Percentiles rank a stretch among this genome's conserved stretches.
Evolutionary conservation across 306 rosid genomes (phyloP).

Genomic region (Arachis hypogaea): DNA sequence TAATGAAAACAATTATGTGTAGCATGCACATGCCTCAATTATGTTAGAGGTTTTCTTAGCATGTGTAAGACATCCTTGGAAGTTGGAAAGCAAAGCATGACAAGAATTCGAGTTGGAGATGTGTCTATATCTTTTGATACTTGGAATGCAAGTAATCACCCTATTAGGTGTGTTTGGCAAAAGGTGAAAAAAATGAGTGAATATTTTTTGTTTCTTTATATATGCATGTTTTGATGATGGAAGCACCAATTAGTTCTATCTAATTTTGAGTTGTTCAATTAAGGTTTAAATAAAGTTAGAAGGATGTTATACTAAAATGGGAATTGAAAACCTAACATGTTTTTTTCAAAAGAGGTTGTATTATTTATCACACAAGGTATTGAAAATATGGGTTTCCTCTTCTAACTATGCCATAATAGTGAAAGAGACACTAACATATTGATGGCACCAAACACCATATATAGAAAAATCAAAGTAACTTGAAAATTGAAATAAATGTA

Average conservation of each 20-base stretch:
- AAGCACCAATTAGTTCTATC: too few species aligned
- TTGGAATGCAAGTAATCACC: neutral
- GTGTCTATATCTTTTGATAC: neutral
- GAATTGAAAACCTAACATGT: too few species aligned
- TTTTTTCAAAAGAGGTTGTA: too few species aligned
- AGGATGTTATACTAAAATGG: neutral
- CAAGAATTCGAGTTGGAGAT: constrained; percentile 7
- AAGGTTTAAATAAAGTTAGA: neutral
- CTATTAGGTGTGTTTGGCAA: too few species aligned
- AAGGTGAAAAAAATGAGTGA: too few species aligned
- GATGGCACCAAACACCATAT: neutral
- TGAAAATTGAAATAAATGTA: neutral
- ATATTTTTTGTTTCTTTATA: too few species aligned
- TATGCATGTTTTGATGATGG: too few species aligned
- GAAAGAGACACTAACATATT: neutral
- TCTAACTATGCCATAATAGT: neutral
- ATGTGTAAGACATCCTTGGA: neutral
- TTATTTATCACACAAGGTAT: too few species aligned
- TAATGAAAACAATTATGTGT: too few species aligned
- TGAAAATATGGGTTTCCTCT: too few species aligned
- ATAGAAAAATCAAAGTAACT: neutral
- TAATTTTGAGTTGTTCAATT: neutral
- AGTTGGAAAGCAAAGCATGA: constrained; percentile 1
- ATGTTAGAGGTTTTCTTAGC: constrained; percentile 9
- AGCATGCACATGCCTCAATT: constrained; percentile 16